phyloP scores from a whole-genome alignment of 306 rosid genomes.

The Comarum palustre region DNA sequence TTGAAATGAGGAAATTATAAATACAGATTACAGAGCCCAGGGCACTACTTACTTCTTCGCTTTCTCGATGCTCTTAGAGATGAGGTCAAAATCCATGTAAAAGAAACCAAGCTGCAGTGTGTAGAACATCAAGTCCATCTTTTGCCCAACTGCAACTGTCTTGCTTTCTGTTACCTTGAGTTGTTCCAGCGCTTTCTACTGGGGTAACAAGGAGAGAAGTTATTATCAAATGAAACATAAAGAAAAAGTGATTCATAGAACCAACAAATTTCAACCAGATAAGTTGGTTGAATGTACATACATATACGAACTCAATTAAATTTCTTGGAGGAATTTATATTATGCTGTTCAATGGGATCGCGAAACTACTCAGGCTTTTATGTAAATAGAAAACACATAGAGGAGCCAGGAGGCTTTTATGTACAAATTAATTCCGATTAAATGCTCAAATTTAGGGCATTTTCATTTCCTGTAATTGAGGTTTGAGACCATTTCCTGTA shows the following conservation, averaged over 20 bases:
- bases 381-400: not conserved
- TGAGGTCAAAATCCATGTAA: constrained; percentile 94
- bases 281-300: constrained; percentile 5
- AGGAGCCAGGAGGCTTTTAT: not conserved
- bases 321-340: not conserved
- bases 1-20: constrained; percentile 5
- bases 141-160: constrained; percentile 96
- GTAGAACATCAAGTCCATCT: constrained; percentile 91
- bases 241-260: not conserved
- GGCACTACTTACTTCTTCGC: constrained; percentile 64
- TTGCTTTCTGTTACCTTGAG: constrained; percentile 88
- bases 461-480: no score
- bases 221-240: not conserved
- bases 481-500: no score
- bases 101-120: constrained; percentile 92
- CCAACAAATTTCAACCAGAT: constrained; percentile 24
- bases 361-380: not conserved
- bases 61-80: constrained; percentile 90
- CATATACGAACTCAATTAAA: not conserved
- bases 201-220: constrained; percentile 26
- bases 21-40: not conserved
- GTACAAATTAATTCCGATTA: no score
- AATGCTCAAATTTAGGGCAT: no score
- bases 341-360: not conserved
- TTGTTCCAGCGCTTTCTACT: constrained; percentile 91